Evolutionary conservation across 1,139 yeast genomes (phyloP).

Genomic region (Sugiyamaella xylanicola): DNA sequence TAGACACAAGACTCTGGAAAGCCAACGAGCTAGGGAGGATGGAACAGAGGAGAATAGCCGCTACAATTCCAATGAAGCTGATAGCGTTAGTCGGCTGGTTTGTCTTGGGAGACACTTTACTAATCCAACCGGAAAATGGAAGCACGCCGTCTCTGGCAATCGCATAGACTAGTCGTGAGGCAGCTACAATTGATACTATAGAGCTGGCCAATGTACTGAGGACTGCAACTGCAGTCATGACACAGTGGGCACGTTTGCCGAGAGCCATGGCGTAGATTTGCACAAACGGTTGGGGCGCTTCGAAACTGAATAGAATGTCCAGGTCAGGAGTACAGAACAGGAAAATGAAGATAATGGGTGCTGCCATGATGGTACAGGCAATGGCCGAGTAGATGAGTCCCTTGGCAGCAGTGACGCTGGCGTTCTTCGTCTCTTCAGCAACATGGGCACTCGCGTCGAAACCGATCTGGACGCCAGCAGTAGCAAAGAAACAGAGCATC

Average conservation of each 20-base stretch:
- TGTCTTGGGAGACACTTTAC: slow-evolving; percentile 28
- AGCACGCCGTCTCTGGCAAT: slow-evolving; percentile 38
- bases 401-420: slow-evolving; percentile 58
- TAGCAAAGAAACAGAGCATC: slow-evolving; percentile 35
- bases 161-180: slow-evolving; percentile 36
- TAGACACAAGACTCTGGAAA: slow-evolving; percentile 36
- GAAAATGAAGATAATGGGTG: slow-evolving; percentile 57
- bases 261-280: slow-evolving; percentile 35
- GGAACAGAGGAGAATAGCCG: slow-evolving; percentile 34
- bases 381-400: slow-evolving; percentile 58
- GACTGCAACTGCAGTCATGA: slow-evolving; percentile 32
- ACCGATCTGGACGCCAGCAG: slow-evolving; percentile 43
- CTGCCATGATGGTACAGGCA: slow-evolving; percentile 55
- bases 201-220: slow-evolving; percentile 31
- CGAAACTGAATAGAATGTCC: slow-evolving; percentile 40
- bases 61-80: slow-evolving; percentile 32
- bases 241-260: slow-evolving; percentile 34
- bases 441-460: slow-evolving; percentile 69
- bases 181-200: slow-evolving; percentile 35
- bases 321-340: slow-evolving; percentile 49
- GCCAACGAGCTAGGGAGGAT: slow-evolving; percentile 35
- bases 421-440: slow-evolving; percentile 65
- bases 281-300: slow-evolving; percentile 37
- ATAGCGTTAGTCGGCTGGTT: slow-evolving; percentile 36
- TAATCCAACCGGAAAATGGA: slow-evolving; percentile 37